phyloP scores from a whole-genome alignment of 257 asterid genomes.

The Jasminum sambac region DNA sequence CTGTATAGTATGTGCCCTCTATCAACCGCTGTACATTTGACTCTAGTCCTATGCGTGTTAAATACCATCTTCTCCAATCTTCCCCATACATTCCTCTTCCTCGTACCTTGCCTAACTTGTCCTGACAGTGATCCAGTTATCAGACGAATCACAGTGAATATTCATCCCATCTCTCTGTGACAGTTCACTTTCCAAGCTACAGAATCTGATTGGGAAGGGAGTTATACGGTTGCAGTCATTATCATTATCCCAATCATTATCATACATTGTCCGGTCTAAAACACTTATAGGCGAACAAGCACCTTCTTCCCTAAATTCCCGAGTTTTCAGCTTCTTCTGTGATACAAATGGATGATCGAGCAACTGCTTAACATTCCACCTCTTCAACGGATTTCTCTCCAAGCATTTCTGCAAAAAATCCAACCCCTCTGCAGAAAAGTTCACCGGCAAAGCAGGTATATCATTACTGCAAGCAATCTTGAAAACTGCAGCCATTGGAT shows the following conservation, averaged over 20 bases:
- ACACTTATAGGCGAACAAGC: conserved; percentile 51
- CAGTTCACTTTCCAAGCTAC: conserved; percentile 20
- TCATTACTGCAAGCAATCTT: conserved; percentile 43
- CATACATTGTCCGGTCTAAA: conserved; percentile 27
- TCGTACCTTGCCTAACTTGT: conserved; percentile 19
- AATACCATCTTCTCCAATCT: neutral
- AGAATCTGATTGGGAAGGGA: conserved; percentile 27
- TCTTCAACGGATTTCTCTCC: conserved; percentile 39
- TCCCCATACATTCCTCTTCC: neutral
- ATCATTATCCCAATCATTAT: conserved; percentile 29
- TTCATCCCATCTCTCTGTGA: conserved; percentile 5
- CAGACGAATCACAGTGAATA: conserved; percentile 27
- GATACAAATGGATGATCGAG: conserved; percentile 50
- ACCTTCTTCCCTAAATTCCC: neutral
- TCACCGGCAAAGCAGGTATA: conserved; percentile 42
- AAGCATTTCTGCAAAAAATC: conserved; percentile 55
- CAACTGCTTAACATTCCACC: conserved; percentile 44
- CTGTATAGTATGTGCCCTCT: conserved; percentile 11
- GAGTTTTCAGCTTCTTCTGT: neutral
- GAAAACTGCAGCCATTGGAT: conserved; percentile 42
- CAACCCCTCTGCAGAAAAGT: conserved; percentile 43
- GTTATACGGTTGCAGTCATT: conserved; percentile 10
- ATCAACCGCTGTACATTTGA: conserved; percentile 21
- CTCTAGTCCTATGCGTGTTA: conserved; percentile 8
- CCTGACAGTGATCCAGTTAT: conserved; percentile 63